Percentiles rank a stretch among this genome's conserved stretches.
Conservation (phyloP, 805 yeast species). For the Yamadazyma olivae region DNA sequence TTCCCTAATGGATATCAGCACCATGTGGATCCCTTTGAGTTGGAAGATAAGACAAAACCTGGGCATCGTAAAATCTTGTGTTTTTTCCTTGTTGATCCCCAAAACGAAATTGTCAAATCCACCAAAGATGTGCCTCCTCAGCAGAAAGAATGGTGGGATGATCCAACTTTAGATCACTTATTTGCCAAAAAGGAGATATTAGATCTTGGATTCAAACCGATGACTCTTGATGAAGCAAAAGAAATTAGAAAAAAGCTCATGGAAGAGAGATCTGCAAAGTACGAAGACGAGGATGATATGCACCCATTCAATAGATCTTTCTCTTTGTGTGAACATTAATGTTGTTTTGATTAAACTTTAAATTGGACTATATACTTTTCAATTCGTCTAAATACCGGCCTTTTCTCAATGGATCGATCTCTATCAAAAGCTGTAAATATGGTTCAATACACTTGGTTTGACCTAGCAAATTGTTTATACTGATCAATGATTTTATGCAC, state of each 20-base stretch:
- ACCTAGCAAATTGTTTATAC: slow-evolving; percentile 33
- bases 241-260: slow-evolving; percentile 25
- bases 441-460: slow-evolving; percentile 26
- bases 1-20: slow-evolving; percentile 41
- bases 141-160: slow-evolving; percentile 31
- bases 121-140: slow-evolving; percentile 37
- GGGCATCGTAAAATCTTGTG: slow-evolving; percentile 40
- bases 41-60: slow-evolving; percentile 29
- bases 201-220: slow-evolving; percentile 1
- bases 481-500: slow-evolving; percentile 67
- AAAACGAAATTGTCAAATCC: slow-evolving; percentile 22
- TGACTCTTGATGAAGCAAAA: slow-evolving; percentile 18
- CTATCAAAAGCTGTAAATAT: slow-evolving; percentile 41
- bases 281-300: slow-evolving; percentile 12
- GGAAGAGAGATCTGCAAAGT: slow-evolving; percentile 23
- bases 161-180: slow-evolving; percentile 1
- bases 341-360: slow-evolving; percentile 5
- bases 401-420: slow-evolving; percentile 62
- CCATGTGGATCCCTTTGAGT: slow-evolving; percentile 36
- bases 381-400: slow-evolving; percentile 53
- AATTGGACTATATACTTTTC: slow-evolving; percentile 13
- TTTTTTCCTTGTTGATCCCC: slow-evolving; percentile 38
- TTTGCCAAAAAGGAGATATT: not conserved
- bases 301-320: slow-evolving; percentile 18
- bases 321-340: slow-evolving; percentile 33